phyloP scores from a whole-genome alignment of 208 protist species.

The Crithidia bombi region DNA sequence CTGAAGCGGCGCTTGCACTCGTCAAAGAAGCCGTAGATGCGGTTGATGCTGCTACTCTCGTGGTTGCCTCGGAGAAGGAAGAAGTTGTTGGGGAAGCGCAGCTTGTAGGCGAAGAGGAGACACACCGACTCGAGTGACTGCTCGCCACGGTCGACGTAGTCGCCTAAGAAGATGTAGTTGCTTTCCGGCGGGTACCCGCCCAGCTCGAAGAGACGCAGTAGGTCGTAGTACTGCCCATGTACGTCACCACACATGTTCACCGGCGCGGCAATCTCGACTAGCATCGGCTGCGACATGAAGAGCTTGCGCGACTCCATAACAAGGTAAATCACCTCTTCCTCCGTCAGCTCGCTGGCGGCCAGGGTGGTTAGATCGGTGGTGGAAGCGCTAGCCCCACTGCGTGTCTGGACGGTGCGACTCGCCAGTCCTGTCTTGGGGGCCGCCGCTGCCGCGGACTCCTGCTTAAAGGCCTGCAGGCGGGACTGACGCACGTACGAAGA shows the following conservation, averaged over 20 bases:
- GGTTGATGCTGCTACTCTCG: slow-evolving; percentile 79
- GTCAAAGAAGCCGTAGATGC: slow-evolving; percentile 90
- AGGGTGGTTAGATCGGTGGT: background rate
- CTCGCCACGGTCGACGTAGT: slow-evolving; percentile 97
- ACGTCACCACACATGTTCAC: slow-evolving; percentile 90
- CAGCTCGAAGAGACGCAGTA: slow-evolving; percentile 80
- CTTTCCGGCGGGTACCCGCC: slow-evolving; percentile 45
- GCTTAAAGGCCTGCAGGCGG: slow-evolving; percentile 43
- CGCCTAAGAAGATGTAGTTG: slow-evolving; percentile 97
- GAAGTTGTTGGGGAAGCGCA: slow-evolving; percentile 82
- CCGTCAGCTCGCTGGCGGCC: slow-evolving; percentile 45
- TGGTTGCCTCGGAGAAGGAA: slow-evolving; percentile 93
- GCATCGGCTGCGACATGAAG: slow-evolving; percentile 90
- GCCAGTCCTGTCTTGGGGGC: slow-evolving; percentile 17
- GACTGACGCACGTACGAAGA: slow-evolving; percentile 61
- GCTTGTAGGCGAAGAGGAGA: slow-evolving; percentile 84
- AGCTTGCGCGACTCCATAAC: slow-evolving; percentile 79
- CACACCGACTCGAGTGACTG: slow-evolving; percentile 74
- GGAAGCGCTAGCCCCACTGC: background rate
- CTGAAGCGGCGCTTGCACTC: slow-evolving; percentile 96
- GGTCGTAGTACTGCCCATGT: slow-evolving; percentile 86
- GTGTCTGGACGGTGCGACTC: slow-evolving; percentile 22
- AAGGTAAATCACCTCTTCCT: slow-evolving; percentile 77
- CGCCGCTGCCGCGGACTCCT: slow-evolving; percentile 14
- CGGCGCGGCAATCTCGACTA: slow-evolving; percentile 83